Percentiles rank a stretch among this genome's conserved stretches.
Evolutionary conservation across 768 basidiomycete species (phyloP).

Genomic region (Termitomyces sp.): DNA sequence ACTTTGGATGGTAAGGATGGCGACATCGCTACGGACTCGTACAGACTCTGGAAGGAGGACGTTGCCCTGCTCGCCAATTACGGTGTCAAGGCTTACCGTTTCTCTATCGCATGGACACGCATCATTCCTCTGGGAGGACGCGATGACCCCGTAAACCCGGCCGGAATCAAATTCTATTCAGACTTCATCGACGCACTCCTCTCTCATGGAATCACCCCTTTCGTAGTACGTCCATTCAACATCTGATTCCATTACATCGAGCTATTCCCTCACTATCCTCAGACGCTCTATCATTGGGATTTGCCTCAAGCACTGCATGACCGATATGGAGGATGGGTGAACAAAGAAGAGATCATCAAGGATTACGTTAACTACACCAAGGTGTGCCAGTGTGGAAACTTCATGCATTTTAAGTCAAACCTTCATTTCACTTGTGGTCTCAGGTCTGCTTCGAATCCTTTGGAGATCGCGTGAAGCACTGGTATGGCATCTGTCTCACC

Average conservation of each 20-base stretch:
- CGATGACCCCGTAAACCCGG: conserved; percentile 65
- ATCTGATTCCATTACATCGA: neutral
- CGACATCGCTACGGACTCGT: conserved; percentile 68
- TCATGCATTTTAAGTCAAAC: conserved; percentile 7
- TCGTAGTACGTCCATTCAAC: conserved; percentile 33
- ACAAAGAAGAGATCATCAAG: conserved; percentile 61
- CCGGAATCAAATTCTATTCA: conserved; percentile 66
- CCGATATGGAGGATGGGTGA: conserved; percentile 71
- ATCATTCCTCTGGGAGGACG: conserved; percentile 71
- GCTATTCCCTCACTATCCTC: neutral
- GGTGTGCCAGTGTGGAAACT: conserved; percentile 22
- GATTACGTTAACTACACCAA: conserved; percentile 60
- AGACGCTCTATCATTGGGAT: conserved; percentile 80
- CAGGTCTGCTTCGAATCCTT: conserved; percentile 71
- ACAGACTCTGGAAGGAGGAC: conserved; percentile 64
- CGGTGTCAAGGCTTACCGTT: conserved; percentile 69
- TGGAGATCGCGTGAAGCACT: conserved; percentile 72
- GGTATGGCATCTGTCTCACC: conserved; percentile 30
- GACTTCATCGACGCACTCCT: conserved; percentile 65
- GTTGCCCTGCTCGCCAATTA: conserved; percentile 54
- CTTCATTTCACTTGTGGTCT: neutral
- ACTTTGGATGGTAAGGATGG: conserved; percentile 63
- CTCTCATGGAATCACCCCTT: conserved; percentile 57
- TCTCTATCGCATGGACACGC: conserved; percentile 73
- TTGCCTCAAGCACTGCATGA: conserved; percentile 71